Base-by-base conservation (phyloP, 495 filamentous ascomycete species). In the Trichoderma virens region DNA sequence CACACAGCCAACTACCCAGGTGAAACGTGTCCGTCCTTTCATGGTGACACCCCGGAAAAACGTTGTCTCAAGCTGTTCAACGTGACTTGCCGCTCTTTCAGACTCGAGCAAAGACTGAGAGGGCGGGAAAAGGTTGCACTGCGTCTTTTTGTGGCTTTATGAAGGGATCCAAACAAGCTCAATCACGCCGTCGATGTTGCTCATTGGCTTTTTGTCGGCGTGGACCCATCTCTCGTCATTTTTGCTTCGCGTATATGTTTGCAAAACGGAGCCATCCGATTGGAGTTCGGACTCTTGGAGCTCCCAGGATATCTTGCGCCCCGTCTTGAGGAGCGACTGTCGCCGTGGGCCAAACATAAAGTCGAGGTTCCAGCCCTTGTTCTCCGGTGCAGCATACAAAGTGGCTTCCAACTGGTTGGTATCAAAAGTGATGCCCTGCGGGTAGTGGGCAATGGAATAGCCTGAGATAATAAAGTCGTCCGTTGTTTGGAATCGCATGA, bases 401-500 rank as follows among this genome's bases (percentile, higher is more conserved):
- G 86, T 90, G 65, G 83, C 82, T 73, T 90, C 87, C 67, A 85
- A 78, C 68, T 84, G 83, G 66, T 82, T 78, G 59, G 87, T 78
- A 73, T 89, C 82, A 65, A 87, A 82, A 60, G 80, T 74, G 65
- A 79, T 73, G 27, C 80, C 83, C 30, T 80, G 76, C 0, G 85
- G 85, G 69, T 89, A 89, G 65, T 82, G 80, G 45, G 82, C 82
- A 28, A 90, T 76, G 20, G 85, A 87, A 71, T 87, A 88, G 28
- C 86, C 86, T 61, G 85, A 81, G 64, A 90, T 77, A 60, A 90
- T 76, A 70, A 83, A 85, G 66, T 88, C 78, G 64, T 87, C 81
- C 60, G 81, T 79, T 25, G 88, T 88, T 62, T 80, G 80, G 82
- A 87, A 89, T 47, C 87, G 81, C 68, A 85, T 84, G 9, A 90